These are phyloP conservation scores for Candida alai DNA, from an alignment of 805 yeast genomes.

Conservation along the genomic window DNA sequence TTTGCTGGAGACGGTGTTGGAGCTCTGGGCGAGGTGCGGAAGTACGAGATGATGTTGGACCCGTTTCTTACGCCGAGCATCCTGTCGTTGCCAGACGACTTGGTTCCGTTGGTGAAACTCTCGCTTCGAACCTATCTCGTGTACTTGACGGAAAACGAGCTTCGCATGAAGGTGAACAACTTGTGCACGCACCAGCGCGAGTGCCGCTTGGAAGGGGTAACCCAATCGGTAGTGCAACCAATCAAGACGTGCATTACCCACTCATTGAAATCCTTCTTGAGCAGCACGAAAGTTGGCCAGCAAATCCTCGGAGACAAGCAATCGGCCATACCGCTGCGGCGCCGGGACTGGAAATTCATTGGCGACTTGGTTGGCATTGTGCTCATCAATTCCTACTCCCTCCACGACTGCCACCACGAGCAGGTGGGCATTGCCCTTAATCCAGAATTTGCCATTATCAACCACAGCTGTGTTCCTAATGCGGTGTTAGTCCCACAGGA, in stretches of 20 bases:
- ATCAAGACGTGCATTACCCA: conserved; percentile 1
- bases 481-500: conserved; percentile 17
- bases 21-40: not conserved
- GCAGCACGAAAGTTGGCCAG: not conserved
- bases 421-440: conserved; percentile 33
- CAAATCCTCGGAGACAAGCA: not conserved
- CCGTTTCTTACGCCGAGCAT: too few relatives aligned
- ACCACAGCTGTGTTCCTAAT: conserved; percentile 41
- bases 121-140: not conserved
- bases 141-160: conserved; percentile 3
- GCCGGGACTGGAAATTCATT: conserved; percentile 7
- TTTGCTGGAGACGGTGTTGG: conserved; percentile 1
- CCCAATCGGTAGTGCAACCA: not conserved
- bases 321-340: not conserved
- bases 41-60: not conserved
- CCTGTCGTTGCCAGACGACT: too few relatives aligned
- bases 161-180: conserved; percentile 4
- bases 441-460: conserved; percentile 32
- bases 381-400: conserved; percentile 20
- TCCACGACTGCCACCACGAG: conserved; percentile 22
- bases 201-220: not conserved
- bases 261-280: conserved; percentile 1
- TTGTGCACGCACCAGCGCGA: conserved; percentile 9
- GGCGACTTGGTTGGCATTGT: conserved; percentile 4
- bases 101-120: not conserved